A percentile compares a stretch with the other conserved stretches of the same genome.
Conservation (phyloP, 768 basidiomycete genomes). For the Trametes cinnabarina region DNA sequence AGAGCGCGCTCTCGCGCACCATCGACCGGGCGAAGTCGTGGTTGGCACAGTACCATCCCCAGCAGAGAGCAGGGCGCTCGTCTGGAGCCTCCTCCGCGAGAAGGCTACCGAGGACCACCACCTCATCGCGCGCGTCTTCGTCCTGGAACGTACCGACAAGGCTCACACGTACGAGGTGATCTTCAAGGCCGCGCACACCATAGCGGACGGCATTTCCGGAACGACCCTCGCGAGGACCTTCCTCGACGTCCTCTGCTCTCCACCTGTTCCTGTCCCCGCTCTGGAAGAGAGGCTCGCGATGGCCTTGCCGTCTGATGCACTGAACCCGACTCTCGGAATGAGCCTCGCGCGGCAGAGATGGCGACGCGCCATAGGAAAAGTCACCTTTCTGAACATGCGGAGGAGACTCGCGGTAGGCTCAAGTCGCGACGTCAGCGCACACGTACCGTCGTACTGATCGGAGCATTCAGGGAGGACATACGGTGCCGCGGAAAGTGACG, state of each 20-base stretch:
- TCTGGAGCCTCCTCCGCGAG: conserved; percentile 30
- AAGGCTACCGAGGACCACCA: conserved; percentile 40
- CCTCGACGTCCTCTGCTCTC: conserved; percentile 39
- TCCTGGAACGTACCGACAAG: conserved; percentile 41
- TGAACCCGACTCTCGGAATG: conserved; percentile 35
- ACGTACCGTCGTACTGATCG: too few relatives aligned
- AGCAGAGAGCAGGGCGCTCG: conserved; percentile 34
- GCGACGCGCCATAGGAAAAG: conserved; percentile 41
- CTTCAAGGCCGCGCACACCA: conserved; percentile 45
- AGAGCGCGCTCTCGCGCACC: conserved; percentile 34
- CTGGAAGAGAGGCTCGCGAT: conserved; percentile 42
- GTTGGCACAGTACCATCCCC: conserved; percentile 33
- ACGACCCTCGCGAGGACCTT: conserved; percentile 43
- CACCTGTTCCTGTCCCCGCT: conserved; percentile 18
- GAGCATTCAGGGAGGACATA: conserved; percentile 51
- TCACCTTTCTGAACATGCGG: conserved; percentile 36
- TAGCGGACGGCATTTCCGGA: conserved; percentile 50
- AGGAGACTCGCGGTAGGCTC: conserved; percentile 37
- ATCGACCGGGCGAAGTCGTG: conserved; percentile 39
- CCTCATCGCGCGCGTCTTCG: conserved; percentile 40
- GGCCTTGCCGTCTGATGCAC: conserved; percentile 37
- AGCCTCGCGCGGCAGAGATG: conserved; percentile 42
- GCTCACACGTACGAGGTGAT: conserved; percentile 40
- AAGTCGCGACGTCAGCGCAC: neutral
- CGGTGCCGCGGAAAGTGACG: conserved; percentile 45